A percentile compares a stretch with the other conserved stretches of the same genome.
Conservation (phyloP, 2,329 filamentous ascomycete genomes). For the Beauveria varroae region DNA sequence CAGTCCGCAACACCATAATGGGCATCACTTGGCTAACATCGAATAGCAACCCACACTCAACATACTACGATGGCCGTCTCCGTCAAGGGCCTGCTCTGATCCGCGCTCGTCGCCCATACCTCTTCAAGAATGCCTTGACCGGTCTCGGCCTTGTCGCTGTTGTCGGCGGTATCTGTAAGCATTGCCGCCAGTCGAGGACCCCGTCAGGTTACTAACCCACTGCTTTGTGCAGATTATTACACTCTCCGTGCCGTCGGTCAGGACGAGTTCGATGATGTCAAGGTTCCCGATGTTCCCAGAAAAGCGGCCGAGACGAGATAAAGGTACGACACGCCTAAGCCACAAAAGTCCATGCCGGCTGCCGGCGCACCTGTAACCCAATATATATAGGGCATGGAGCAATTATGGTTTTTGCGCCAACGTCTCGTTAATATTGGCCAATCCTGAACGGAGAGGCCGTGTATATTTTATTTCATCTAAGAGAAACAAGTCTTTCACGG, state of each 20-base stretch:
- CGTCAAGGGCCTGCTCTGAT: slow-evolving; percentile 83
- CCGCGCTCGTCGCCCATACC: slow-evolving; percentile 83
- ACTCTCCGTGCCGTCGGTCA: slow-evolving; percentile 81
- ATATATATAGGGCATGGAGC: neutral
- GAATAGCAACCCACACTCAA: slow-evolving; percentile 42
- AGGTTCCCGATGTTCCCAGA: slow-evolving; percentile 68
- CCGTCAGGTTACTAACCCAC: slow-evolving; percentile 13
- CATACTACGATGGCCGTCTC: slow-evolving; percentile 87
- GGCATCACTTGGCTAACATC: neutral
- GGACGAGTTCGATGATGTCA: slow-evolving; percentile 94
- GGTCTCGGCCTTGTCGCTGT: slow-evolving; percentile 69
- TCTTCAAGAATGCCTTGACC: slow-evolving; percentile 80
- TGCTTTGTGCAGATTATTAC: slow-evolving; percentile 41
- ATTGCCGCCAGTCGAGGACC: neutral
- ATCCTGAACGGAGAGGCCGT: neutral
- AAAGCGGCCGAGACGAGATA: slow-evolving; percentile 34
- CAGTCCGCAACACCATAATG: neutral
- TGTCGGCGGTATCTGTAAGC: slow-evolving; percentile 79
- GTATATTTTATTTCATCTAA: slow-evolving; percentile 1
- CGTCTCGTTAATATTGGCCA: neutral
- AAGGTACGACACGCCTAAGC: neutral
- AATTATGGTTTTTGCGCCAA: neutral
- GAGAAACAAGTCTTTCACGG: neutral
- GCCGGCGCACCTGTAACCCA: neutral
- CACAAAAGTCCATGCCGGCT: neutral